Conservation (phyloP, 768 basidiomycete genomes). For the Podaxis sp. region DNA sequence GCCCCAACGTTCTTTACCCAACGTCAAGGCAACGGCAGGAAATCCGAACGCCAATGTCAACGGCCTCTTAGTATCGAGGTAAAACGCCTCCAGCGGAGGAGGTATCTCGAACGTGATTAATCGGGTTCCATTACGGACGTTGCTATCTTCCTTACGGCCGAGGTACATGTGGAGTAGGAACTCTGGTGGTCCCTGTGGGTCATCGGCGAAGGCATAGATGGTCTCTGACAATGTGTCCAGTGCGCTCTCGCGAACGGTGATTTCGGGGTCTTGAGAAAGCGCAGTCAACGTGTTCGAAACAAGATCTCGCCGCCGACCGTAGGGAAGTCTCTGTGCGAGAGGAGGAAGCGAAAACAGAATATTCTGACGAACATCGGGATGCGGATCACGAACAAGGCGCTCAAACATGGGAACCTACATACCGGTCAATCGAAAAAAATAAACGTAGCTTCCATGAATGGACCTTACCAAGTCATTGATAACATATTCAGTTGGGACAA, state of each 20-base stretch:
- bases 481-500: slow-evolving; percentile 76
- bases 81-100: slow-evolving; percentile 42
- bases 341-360: slow-evolving; percentile 84
- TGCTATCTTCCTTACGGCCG: slow-evolving; percentile 49
- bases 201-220: slow-evolving; percentile 74
- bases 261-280: slow-evolving; percentile 62
- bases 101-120: slow-evolving; percentile 19
- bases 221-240: slow-evolving; percentile 90
- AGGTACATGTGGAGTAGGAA: slow-evolving; percentile 79
- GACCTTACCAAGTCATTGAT: slow-evolving; percentile 56
- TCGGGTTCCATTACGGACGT: slow-evolving; percentile 39
- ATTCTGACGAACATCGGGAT: slow-evolving; percentile 86
- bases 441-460: neutral
- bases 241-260: slow-evolving; percentile 73
- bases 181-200: slow-evolving; percentile 65
- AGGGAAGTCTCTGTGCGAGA: slow-evolving; percentile 65
- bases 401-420: slow-evolving; percentile 80
- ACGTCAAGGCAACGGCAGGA: slow-evolving; percentile 84
- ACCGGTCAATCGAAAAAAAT: slow-evolving; percentile 4
- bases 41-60: slow-evolving; percentile 88
- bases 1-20: slow-evolving; percentile 75
- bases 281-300: slow-evolving; percentile 65
- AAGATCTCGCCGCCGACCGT: slow-evolving; percentile 55
- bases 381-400: slow-evolving; percentile 60
- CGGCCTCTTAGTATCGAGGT: slow-evolving; percentile 68